A percentile compares a stretch with the other conserved stretches of the same genome.
phyloP scores from a whole-genome alignment of 2,329 filamentous ascomycete genomes.

The Aspergillus quadrilineatus region DNA sequence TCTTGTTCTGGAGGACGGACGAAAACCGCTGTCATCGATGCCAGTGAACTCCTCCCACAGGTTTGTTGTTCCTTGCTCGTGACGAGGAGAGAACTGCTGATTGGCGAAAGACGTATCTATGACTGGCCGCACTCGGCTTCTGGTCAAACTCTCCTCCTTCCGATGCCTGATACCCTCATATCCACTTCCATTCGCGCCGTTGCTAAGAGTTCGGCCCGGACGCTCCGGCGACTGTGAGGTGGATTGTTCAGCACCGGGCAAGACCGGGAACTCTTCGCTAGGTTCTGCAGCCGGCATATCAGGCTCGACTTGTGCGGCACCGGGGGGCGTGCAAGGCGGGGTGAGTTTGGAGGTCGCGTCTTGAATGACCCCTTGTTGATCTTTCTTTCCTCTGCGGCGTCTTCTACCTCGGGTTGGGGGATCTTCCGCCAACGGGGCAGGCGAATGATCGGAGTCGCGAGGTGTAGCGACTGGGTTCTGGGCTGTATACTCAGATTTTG shows the following conservation, averaged over 20 bases:
- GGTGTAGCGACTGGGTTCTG: slow-evolving; percentile 8
- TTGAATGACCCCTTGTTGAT: slow-evolving; percentile 25
- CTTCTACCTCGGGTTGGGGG: slow-evolving; percentile 20
- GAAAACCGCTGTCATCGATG: slow-evolving; percentile 36
- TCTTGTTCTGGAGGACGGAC: slow-evolving; percentile 11
- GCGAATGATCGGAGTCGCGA: slow-evolving; percentile 2
- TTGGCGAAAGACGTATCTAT: slow-evolving; percentile 41
- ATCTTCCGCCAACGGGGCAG: slow-evolving; percentile 2
- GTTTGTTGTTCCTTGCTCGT: slow-evolving; percentile 31
- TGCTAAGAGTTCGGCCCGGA: slow-evolving; percentile 8
- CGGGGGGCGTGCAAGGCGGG: slow-evolving; percentile 40
- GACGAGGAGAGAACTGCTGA: slow-evolving; percentile 31
- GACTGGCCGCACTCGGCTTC: slow-evolving; percentile 18
- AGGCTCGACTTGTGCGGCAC: slow-evolving; percentile 16
- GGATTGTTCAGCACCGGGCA: slow-evolving; percentile 5
- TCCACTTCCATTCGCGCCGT: neutral
- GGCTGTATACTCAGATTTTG: slow-evolving; percentile 3
- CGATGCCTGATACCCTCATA: neutral
- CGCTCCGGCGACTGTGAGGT: slow-evolving; percentile 6
- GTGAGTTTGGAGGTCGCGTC: slow-evolving; percentile 32
- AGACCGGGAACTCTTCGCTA: slow-evolving; percentile 10
- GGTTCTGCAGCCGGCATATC: slow-evolving; percentile 8
- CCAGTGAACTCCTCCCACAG: slow-evolving; percentile 42
- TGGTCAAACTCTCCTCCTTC: neutral
- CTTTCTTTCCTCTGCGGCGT: slow-evolving; percentile 31